phyloP scores from a whole-genome alignment of 2,329 filamentous ascomycete genomes.

The Talaromyces sp. region DNA sequence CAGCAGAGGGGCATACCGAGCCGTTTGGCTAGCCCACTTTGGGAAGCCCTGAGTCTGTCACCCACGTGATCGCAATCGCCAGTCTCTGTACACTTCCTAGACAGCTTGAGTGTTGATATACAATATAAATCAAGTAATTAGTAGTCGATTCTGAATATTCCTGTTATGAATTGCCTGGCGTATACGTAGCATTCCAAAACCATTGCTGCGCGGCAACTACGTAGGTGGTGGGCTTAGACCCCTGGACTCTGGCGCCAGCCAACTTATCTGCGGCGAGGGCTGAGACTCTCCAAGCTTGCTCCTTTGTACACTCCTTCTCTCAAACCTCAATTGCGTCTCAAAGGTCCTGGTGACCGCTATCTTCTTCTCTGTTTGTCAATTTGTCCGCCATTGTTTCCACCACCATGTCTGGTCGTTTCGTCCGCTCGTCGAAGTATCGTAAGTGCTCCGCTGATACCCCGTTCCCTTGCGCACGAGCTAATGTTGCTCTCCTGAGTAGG shows the following conservation, averaged over 20 bases:
- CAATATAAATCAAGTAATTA: background rate
- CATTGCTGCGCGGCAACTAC: background rate
- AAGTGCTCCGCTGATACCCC: slow-evolving; percentile 32
- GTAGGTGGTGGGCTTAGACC: slow-evolving; percentile 4
- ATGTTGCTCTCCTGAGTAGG: slow-evolving; percentile 54
- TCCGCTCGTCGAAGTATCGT: slow-evolving; percentile 72
- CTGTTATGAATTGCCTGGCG: background rate
- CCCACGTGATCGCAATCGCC: background rate
- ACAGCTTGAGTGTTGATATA: background rate
- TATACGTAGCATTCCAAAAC: background rate
- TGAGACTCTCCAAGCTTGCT: slow-evolving; percentile 5
- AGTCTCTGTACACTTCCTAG: background rate
- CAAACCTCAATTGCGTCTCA: slow-evolving; percentile 4
- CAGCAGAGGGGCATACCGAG: background rate
- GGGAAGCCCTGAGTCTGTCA: background rate
- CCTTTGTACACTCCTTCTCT: background rate
- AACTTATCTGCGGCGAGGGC: slow-evolving; percentile 6
- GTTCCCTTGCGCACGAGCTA: slow-evolving; percentile 21
- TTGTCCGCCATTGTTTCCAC: slow-evolving; percentile 20
- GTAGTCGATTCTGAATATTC: background rate
- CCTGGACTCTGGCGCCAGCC: background rate
- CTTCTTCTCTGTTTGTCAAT: slow-evolving; percentile 16
- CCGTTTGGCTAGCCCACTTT: slow-evolving; percentile 8
- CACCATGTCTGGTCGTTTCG: slow-evolving; percentile 67
- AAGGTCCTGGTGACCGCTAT: slow-evolving; percentile 15